phyloP scores from a whole-genome alignment of 345 rosid genomes.

The Kernera saxatilis region DNA sequence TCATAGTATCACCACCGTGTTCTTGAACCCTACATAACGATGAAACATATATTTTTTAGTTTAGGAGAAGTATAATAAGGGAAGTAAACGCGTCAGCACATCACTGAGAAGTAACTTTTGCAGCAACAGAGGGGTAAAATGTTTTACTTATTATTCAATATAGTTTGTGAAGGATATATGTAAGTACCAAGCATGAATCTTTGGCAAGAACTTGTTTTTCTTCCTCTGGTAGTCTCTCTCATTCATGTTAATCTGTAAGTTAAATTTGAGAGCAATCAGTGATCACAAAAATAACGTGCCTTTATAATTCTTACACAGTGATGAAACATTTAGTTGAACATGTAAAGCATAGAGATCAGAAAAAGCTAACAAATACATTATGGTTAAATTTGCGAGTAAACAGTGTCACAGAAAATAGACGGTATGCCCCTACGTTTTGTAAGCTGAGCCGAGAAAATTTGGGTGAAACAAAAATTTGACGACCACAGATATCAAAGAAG shows the following conservation, averaged over 20 bases:
- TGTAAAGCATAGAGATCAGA: neutral
- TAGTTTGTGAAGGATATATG: neutral
- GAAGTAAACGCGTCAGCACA: neutral
- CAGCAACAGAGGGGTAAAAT: neutral
- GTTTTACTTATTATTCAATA: neutral
- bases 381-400: neutral
- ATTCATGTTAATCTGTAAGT: constrained; percentile 83
- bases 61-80: neutral
- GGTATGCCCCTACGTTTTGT: neutral
- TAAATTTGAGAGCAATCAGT: neutral
- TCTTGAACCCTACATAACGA: constrained; percentile 79
- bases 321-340: neutral
- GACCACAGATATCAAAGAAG: constrained; percentile 6
- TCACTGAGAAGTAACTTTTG: neutral
- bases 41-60: neutral
- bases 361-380: neutral
- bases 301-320: neutral
- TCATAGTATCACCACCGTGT: constrained; percentile 85
- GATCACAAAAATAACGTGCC: constrained; percentile 2
- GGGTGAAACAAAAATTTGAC: neutral
- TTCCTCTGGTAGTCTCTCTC: constrained; percentile 95
- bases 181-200: constrained; percentile 96
- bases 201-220: constrained; percentile 93
- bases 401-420: neutral
- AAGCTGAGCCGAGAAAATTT: neutral